Conservation (phyloP, 306 rosid species). For the Lathyrus oleraceus region DNA sequence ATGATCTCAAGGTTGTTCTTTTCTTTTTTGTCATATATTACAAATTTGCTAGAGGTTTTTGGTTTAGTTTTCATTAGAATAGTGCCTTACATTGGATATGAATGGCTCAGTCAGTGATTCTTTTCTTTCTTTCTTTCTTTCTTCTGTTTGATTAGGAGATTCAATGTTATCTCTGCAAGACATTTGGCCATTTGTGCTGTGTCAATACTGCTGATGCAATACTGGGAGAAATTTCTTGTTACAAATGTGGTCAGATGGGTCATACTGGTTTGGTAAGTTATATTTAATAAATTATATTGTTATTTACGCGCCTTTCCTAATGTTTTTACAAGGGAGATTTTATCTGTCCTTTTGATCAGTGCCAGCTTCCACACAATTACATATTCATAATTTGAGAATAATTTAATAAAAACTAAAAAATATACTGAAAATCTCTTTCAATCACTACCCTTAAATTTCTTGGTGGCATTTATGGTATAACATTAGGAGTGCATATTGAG, state of each 20-base stretch:
- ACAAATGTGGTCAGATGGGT: no score
- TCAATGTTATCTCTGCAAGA: slow-evolving; percentile 77
- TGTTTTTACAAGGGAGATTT: neutral
- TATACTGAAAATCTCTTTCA: slow-evolving; percentile 1
- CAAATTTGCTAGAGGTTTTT: neutral
- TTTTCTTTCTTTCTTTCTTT: slow-evolving; percentile 4
- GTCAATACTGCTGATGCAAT: slow-evolving; percentile 40
- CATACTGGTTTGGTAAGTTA: no score
- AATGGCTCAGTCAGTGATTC: slow-evolving; percentile 15
- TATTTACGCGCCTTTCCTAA: neutral
- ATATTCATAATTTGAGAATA: no score
- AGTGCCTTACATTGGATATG: slow-evolving; percentile 11
- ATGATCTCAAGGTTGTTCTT: slow-evolving; percentile 75
- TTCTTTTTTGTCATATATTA: neutral
- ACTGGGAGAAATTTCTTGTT: slow-evolving; percentile 67
- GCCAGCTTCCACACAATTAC: neutral
- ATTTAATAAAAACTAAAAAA: neutral
- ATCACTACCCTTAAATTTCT: neutral
- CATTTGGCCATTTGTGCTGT: slow-evolving; percentile 87
- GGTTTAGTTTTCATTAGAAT: slow-evolving; percentile 4
- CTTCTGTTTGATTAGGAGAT: slow-evolving; percentile 54
- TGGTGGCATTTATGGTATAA: neutral
- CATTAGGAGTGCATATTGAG: neutral
- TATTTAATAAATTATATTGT: neutral
- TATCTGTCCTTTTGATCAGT: neutral